Evolutionary conservation across 192 early-diverging fungal species (phyloP), one percentile per base, ranked within the genome.

Genomic region (Globomyces pollinis-pini): DNA sequence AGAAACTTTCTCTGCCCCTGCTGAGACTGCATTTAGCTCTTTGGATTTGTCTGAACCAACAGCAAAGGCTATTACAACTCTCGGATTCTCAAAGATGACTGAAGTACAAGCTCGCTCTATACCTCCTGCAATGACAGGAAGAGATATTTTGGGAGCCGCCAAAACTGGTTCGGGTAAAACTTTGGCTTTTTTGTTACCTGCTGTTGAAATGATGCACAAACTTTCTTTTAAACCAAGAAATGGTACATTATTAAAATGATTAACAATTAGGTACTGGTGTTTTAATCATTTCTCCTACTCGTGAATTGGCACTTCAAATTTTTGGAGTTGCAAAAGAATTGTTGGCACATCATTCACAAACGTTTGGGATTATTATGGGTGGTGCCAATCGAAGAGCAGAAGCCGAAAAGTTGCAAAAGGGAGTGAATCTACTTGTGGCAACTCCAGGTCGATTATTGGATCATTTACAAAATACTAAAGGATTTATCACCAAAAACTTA

Each of bases 281-380:
- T 6, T 73, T 99, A 43, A 84, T 99, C 53, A 93, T 99, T 44
- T 90, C 96, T 5, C 96, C 96, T 30, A 99, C 96, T 42, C 87
- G 96, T 62, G 96, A 99, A 75, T 81, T 99, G 57, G 96, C 96
- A 26, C 78, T 99, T 55, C 96, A 99, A 71, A 96, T 98, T 64
- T 93, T 94, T 78, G 94, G 96, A 11, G 96, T 99, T 20, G 93
- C 91, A 20, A 93, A 94, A 56, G 93, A 99, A 34, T 78, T 99
- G 49, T 68, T 93, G 62, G 88, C 89, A 69, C 86, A 88, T 76
- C 96, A 99, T 67, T 84, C 89, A 50, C 91, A 98, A 66, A 99
- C 96, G 8, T 98, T 93, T 68, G 96, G 96, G 44, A 90, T 99
- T 63, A 88, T 98, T 32, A 98, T 98, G 81, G 96, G 96, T 44